Conservation (phyloP, 1,284 basidiomycete genomes). For the Peniophora sp. region DNA sequence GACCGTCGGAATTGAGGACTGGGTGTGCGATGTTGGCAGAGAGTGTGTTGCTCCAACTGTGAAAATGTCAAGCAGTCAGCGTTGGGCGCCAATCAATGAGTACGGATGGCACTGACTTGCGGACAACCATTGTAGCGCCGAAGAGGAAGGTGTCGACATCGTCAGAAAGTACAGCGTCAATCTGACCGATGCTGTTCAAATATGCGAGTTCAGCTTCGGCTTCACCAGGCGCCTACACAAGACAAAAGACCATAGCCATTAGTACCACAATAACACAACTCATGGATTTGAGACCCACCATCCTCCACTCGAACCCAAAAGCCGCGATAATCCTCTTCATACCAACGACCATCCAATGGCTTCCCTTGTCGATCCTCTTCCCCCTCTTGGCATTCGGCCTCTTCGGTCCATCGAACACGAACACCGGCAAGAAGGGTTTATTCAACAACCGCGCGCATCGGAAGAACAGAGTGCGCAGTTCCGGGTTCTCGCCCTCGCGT, state of each 20-base stretch:
- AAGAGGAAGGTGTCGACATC: constrained; percentile 93
- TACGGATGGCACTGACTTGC: constrained; percentile 41
- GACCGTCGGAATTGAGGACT: constrained; percentile 54
- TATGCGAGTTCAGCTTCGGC: constrained; percentile 95
- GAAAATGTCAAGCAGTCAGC: background rate
- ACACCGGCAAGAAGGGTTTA: constrained; percentile 78
- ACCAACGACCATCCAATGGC: constrained; percentile 56
- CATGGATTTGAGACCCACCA: constrained; percentile 47
- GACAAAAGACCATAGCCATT: background rate
- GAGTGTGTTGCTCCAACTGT: constrained; percentile 65
- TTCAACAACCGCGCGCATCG: constrained; percentile 67
- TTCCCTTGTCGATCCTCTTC: constrained; percentile 55
- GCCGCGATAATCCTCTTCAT: constrained; percentile 82
- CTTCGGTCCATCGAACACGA: constrained; percentile 90
- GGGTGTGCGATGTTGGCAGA: constrained; percentile 60
- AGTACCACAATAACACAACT: background rate
- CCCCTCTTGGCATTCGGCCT: constrained; percentile 81
- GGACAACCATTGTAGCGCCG: constrained; percentile 74
- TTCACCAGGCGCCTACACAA: constrained; percentile 85
- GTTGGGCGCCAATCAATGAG: background rate
- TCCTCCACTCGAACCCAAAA: constrained; percentile 84
- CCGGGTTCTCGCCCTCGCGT: constrained; percentile 71
- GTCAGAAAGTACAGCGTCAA: constrained; percentile 89
- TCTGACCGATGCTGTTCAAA: constrained; percentile 70
- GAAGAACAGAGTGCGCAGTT: constrained; percentile 69